Evolutionary conservation across 2,329 filamentous ascomycete species (phyloP).

Genomic region (Curvularia hawaiiensis): DNA sequence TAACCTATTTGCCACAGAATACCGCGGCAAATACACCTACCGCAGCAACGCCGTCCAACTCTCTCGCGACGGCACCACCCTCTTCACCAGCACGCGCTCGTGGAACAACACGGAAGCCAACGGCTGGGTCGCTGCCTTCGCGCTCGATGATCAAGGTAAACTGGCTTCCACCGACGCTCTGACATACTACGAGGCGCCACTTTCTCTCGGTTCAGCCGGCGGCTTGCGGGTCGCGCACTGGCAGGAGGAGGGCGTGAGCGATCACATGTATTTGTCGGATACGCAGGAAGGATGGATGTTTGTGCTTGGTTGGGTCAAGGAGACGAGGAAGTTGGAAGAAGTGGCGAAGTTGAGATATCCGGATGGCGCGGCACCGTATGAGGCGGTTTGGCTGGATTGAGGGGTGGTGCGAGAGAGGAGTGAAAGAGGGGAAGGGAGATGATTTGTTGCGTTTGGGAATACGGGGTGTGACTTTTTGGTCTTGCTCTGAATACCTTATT

Average conservation of each 20-base stretch:
- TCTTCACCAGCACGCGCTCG: conserved; percentile 7
- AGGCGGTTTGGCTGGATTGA: conserved; percentile 9
- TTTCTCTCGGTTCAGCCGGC: conserved; percentile 3
- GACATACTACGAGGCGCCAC: conserved; percentile 5
- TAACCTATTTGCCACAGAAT: neutral
- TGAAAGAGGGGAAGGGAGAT: neutral
- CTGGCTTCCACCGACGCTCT: neutral
- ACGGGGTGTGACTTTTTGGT: neutral
- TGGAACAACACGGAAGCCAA: conserved; percentile 9
- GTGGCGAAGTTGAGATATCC: conserved; percentile 1
- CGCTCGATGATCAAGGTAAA: neutral
- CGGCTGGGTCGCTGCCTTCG: conserved; percentile 9
- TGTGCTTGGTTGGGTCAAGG: conserved; percentile 2
- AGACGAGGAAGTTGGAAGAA: neutral
- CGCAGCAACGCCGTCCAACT: conserved; percentile 9
- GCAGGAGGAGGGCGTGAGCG: conserved; percentile 1
- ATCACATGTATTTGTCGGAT: conserved; percentile 11
- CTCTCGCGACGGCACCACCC: conserved; percentile 1
- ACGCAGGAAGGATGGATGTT: conserved; percentile 9
- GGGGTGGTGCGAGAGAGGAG: neutral
- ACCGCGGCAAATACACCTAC: conserved; percentile 10
- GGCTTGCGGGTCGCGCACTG: conserved; percentile 6
- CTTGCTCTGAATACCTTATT: neutral
- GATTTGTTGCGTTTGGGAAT: neutral
- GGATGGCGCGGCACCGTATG: conserved; percentile 3